Percentiles rank a stretch among this genome's conserved stretches.
Conservation (phyloP, 805 yeast genomes). For the Suhomyces pyralidae region DNA sequence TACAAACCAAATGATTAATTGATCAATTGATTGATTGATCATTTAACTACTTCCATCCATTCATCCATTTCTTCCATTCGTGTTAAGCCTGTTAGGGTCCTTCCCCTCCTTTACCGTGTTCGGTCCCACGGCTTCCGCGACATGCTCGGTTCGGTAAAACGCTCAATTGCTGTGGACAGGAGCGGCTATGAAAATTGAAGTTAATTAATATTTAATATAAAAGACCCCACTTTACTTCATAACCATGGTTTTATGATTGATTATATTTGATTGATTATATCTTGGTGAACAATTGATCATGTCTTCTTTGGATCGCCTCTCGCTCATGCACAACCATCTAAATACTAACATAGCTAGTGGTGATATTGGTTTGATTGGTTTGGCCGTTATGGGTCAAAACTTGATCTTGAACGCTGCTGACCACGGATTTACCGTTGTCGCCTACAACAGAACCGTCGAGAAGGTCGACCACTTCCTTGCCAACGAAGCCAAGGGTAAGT, state of each 20-base stretch:
- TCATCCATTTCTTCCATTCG: background rate
- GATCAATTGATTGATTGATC: too few relatives aligned
- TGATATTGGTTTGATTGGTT: slow-evolving; percentile 98
- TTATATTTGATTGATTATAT: too few relatives aligned
- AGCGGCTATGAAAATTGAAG: background rate
- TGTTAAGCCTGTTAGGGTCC: background rate
- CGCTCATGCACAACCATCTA: slow-evolving; percentile 12
- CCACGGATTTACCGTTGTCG: slow-evolving; percentile 97
- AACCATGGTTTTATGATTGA: too few relatives aligned
- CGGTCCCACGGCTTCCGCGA: background rate
- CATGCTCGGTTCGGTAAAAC: background rate
- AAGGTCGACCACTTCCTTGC: slow-evolving; percentile 92
- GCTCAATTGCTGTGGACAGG: background rate
- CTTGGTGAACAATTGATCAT: too few relatives aligned
- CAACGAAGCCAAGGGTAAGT: slow-evolving; percentile 96
- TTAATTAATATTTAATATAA: background rate
- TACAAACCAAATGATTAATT: too few relatives aligned
- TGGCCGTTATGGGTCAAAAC: slow-evolving; percentile 99
- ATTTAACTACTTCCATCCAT: background rate
- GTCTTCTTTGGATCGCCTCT: slow-evolving; percentile 10
- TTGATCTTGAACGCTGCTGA: slow-evolving; percentile 96
- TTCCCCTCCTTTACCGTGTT: background rate
- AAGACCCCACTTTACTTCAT: too few relatives aligned
- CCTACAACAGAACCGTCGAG: slow-evolving; percentile 95
- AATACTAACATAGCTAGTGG: slow-evolving; percentile 49